These are phyloP conservation scores for Ampelomyces quisqualis DNA, from an alignment of 2,329 filamentous ascomycete genomes.

Conservation along the genomic window DNA sequence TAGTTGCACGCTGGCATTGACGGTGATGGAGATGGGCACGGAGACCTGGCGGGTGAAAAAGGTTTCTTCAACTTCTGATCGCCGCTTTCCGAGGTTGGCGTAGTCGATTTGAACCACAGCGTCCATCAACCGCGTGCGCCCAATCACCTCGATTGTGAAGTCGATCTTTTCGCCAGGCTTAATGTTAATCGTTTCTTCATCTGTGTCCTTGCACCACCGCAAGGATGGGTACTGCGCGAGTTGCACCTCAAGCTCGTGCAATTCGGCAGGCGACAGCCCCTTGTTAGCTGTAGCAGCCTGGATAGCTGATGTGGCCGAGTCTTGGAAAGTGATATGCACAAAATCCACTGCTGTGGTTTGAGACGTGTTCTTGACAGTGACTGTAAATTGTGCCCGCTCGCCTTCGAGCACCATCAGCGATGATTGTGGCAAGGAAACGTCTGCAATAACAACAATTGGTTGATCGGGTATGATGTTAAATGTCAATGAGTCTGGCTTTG, in stretches of 20 bases:
- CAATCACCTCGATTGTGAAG: constrained; percentile 81
- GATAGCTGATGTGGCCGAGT: constrained; percentile 78
- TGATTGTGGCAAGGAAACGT: constrained; percentile 76
- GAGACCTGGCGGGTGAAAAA: constrained; percentile 85
- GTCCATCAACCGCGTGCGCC: constrained; percentile 79
- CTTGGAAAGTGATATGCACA: constrained; percentile 82
- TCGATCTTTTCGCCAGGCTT: constrained; percentile 65
- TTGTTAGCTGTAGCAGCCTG: constrained; percentile 73
- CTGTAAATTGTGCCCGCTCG: constrained; percentile 72
- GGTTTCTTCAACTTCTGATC: constrained; percentile 66
- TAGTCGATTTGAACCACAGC: constrained; percentile 85
- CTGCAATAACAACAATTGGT: constrained; percentile 73
- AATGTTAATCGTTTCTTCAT: constrained; percentile 58
- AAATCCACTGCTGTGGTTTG: constrained; percentile 72
- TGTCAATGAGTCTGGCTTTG: constrained; percentile 50
- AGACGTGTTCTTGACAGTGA: constrained; percentile 80
- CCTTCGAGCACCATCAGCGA: constrained; percentile 93
- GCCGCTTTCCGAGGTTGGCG: constrained; percentile 70
- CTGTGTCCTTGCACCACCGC: constrained; percentile 49
- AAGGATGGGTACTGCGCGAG: constrained; percentile 69
- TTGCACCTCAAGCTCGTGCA: constrained; percentile 84
- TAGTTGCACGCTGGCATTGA: constrained; percentile 87
- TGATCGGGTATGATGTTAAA: constrained; percentile 78
- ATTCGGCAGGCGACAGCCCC: constrained; percentile 73
- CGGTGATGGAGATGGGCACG: constrained; percentile 80